Evolutionary conservation across 208 protist species (phyloP), one percentile per base, ranked within the genome.

Genomic region (Endotrypanum monterogeii): DNA sequence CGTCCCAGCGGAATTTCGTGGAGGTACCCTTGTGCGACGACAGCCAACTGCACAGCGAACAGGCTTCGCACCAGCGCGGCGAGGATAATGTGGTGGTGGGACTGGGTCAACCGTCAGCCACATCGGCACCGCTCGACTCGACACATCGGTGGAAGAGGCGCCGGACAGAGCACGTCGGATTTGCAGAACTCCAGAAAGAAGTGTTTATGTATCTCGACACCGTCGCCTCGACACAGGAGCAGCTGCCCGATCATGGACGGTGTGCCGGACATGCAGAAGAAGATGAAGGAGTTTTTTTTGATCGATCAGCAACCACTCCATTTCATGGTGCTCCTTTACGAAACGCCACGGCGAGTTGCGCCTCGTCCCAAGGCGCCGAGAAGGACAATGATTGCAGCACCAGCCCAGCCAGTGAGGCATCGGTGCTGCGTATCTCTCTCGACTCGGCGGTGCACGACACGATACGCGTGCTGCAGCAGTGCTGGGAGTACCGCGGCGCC

Each of bases 401-500:
- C 62, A n/a, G 62, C 62, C n/a, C 61, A 41, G 6, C 41, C 66
- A 20, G 14, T 46, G 16, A n/a, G 46, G 3, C 66, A 44, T 41
- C 48, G 16, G 46, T 50, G 20, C 32, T 50, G 39, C 48, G 41
- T 25, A 76, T 71, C 55, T 57, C 70, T n/a, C 75, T 89, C n/a
- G 80, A 89, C 39, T 58, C 73, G 18, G 83, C 86, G 6, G 61
- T 91, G 55, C 74, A 68, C 37, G 86, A 90, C 78, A 69, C 80
- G 23, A 65, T 85, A 44, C 80, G 83, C 30, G 80, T 93, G 44
- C 79, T 93, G 61, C 82, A 67, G 20, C 51, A 67, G 48, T 93
- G 86, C 72, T 93, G 90, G 88, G 63, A 63, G 20, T 89, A 85
- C 70, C 32, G 46, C 28, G 90, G 90, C 20, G 58, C 70, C 28